Percentiles rank a stretch among this genome's conserved stretches.
Evolutionary conservation across 768 basidiomycete species (phyloP).

Genomic region (Inosperma sp.): DNA sequence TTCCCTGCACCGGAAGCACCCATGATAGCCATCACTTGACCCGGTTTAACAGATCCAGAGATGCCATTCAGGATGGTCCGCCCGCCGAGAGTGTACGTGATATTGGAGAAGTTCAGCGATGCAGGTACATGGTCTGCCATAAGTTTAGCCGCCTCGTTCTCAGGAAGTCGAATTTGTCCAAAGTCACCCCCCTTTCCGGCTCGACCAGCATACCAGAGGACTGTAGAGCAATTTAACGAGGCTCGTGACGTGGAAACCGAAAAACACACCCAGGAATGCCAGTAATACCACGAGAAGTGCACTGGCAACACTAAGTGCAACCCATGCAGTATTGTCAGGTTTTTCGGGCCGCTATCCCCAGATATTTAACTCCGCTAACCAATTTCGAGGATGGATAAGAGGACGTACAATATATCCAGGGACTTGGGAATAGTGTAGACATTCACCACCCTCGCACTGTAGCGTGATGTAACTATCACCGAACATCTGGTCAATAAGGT

Average conservation of each 20-base stretch:
- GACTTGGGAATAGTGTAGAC: constrained; percentile 88
- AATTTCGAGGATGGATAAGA: background rate
- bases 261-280: constrained; percentile 51
- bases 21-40: constrained; percentile 93
- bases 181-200: constrained; percentile 60
- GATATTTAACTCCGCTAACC: background rate
- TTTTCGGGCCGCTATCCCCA: constrained; percentile 60
- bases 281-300: constrained; percentile 72
- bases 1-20: constrained; percentile 96
- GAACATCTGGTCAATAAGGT: constrained; percentile 89
- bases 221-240: constrained; percentile 23
- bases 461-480: constrained; percentile 89
- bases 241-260: background rate
- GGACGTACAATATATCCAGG: constrained; percentile 40
- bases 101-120: constrained; percentile 81
- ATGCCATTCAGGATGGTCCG: constrained; percentile 75
- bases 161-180: constrained; percentile 72
- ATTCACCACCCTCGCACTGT: constrained; percentile 85
- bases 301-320: constrained; percentile 79
- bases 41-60: constrained; percentile 79
- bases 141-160: constrained; percentile 74
- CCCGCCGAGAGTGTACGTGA: constrained; percentile 71
- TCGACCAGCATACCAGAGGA: constrained; percentile 90
- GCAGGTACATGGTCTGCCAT: constrained; percentile 96
- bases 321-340: constrained; percentile 77